A percentile compares a stretch with the other conserved stretches of the same genome.
Conservation (phyloP, 208 protist species). For the Trypanosoma platydactyli region DNA sequence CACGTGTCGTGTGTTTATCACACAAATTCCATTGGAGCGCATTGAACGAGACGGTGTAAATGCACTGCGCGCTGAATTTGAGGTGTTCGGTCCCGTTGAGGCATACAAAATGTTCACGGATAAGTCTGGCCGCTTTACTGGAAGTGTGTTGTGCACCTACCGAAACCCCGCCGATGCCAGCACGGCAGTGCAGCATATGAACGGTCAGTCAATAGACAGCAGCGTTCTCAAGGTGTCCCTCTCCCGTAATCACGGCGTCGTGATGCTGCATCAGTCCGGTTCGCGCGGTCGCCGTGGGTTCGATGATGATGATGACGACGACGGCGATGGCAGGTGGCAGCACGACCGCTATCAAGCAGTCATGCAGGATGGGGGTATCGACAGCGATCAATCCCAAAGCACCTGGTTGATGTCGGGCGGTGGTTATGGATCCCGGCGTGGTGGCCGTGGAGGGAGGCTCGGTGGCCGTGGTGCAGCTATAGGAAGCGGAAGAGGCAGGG, state of each 20-base stretch:
- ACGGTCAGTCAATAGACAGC: conserved; percentile 65
- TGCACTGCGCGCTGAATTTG: conserved; percentile 78
- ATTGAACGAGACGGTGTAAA: conserved; percentile 79
- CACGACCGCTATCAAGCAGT: conserved; percentile 80
- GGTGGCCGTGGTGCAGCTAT: conserved; percentile 27
- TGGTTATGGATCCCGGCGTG: conserved; percentile 14
- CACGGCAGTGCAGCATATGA: conserved; percentile 68
- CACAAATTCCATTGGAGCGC: conserved; percentile 80
- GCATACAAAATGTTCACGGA: conserved; percentile 90
- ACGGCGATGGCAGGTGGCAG: conserved; percentile 41
- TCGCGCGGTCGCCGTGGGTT: conserved; percentile 34
- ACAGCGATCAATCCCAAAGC: conserved; percentile 21
- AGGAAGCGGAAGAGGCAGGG: conserved; percentile 13
- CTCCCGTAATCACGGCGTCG: conserved; percentile 80
- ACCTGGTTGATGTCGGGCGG: conserved; percentile 32
- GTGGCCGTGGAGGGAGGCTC: conserved; percentile 15
- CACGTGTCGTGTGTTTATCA: conserved; percentile 83
- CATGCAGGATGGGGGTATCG: conserved; percentile 51
- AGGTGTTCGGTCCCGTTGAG: conserved; percentile 82
- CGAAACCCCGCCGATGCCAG: conserved; percentile 88
- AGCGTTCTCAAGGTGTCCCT: conserved; percentile 63
- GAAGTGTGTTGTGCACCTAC: conserved; percentile 84
- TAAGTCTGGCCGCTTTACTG: conserved; percentile 78
- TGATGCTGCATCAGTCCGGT: conserved; percentile 52
- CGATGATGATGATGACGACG: conserved; percentile 24